A percentile compares a stretch with the other conserved stretches of the same genome.
Evolutionary conservation across 305 asterid genomes (phyloP).

Genomic region (Fraxinus baroniana): DNA sequence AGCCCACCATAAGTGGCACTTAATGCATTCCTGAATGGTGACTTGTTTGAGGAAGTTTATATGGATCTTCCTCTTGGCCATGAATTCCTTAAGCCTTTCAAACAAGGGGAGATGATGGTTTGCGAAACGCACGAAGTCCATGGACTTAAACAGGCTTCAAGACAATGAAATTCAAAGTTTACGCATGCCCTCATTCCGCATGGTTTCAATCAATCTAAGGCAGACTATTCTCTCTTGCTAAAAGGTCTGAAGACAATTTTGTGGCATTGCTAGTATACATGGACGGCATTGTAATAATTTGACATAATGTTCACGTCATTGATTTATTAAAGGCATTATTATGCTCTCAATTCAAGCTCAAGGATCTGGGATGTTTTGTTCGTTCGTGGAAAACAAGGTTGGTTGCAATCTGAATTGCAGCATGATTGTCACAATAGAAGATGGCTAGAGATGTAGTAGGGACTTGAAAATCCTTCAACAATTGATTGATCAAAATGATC

Average conservation of each 20-base stretch:
- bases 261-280: not conserved
- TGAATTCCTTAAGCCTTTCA: not conserved
- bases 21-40: too few relatives aligned
- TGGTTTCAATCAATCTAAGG: not conserved
- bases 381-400: too few relatives aligned
- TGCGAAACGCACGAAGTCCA: not conserved
- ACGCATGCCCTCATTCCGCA: not conserved
- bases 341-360: not conserved
- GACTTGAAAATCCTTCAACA: too few relatives aligned
- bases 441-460: too few relatives aligned
- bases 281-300: not conserved
- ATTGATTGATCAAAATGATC: too few relatives aligned
- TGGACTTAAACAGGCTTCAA: not conserved
- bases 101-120: not conserved
- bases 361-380: not conserved
- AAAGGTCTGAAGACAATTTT: not conserved
- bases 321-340: not conserved
- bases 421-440: too few relatives aligned
- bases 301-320: not conserved
- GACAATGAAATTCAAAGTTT: not conserved
- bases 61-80: not conserved
- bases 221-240: not conserved
- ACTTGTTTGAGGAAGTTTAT: too few relatives aligned
- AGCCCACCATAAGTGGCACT: too few relatives aligned
- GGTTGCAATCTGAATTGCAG: too few relatives aligned